Evolutionary conservation across 768 basidiomycete genomes (phyloP).

Genomic region (Serendipita sp.): DNA sequence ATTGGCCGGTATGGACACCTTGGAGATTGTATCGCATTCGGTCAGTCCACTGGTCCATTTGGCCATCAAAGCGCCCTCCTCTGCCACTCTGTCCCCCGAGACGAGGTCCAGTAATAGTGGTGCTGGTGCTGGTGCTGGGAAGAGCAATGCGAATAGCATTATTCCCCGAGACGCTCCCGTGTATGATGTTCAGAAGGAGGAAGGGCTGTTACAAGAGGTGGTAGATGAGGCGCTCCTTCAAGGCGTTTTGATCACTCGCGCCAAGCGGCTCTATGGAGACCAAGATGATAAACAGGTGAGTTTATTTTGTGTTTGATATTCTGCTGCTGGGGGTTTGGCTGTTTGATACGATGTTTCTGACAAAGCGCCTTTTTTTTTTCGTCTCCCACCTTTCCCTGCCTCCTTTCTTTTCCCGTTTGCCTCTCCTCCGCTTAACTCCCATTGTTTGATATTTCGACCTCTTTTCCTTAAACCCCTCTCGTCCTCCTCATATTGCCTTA

Average conservation of each 20-base stretch:
- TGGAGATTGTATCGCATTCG: constrained; percentile 72
- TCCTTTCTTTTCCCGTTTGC: too few species aligned
- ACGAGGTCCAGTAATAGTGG: neutral
- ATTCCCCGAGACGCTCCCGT: constrained; percentile 17
- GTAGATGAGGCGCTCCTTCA: constrained; percentile 73
- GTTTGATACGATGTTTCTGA: too few species aligned
- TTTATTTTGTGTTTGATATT: neutral
- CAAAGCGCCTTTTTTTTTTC: too few species aligned
- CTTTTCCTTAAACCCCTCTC: neutral
- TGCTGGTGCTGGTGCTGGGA: neutral
- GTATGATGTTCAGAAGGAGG: constrained; percentile 38
- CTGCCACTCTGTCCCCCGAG: neutral
- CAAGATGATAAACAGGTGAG: neutral
- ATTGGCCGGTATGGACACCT: constrained; percentile 65
- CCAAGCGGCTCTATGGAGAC: constrained; percentile 40
- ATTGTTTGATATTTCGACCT: neutral
- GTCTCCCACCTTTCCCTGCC: too few species aligned
- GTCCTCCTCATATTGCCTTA: neutral
- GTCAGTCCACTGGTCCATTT: constrained; percentile 84
- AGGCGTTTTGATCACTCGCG: constrained; percentile 74
- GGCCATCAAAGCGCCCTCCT: constrained; percentile 29
- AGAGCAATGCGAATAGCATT: constrained; percentile 15
- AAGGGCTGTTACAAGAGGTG: constrained; percentile 72
- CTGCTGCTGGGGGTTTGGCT: too few species aligned
- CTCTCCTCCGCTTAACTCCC: neutral